phyloP scores from a whole-genome alignment of 169 alveolate genomes.

The Cryptosporidium bovis region DNA sequence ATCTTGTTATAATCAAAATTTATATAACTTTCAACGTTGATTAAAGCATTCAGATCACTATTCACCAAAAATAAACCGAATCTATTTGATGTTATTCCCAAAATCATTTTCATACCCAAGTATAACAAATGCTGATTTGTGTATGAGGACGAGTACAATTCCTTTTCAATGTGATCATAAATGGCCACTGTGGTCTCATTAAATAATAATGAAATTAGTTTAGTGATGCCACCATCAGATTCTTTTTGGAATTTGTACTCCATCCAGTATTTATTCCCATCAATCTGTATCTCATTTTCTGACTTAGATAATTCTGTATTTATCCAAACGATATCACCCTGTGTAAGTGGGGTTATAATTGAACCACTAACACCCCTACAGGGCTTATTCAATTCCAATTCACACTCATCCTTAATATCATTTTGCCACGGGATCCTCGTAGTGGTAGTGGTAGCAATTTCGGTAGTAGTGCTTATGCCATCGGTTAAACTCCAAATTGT shows the following conservation, averaged over 20 bases:
- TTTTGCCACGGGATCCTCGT: slow-evolving; percentile 40
- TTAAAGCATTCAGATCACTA: slow-evolving; percentile 2
- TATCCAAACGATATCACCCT: slow-evolving; percentile 43
- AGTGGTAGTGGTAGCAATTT: slow-evolving; percentile 34
- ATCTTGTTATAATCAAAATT: slow-evolving; percentile 30
- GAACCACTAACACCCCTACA: slow-evolving; percentile 33
- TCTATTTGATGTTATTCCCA: slow-evolving; percentile 37
- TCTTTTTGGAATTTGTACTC: slow-evolving; percentile 31
- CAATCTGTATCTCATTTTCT: not conserved
- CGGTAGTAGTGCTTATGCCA: not conserved
- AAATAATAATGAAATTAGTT: slow-evolving; percentile 23
- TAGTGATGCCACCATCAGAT: not conserved
- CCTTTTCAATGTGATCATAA: not conserved
- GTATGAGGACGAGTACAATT: slow-evolving; percentile 10
- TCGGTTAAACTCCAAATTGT: slow-evolving; percentile 13
- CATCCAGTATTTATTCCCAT: slow-evolving; percentile 23
- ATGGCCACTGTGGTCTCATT: slow-evolving; percentile 39
- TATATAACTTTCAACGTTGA: slow-evolving; percentile 8
- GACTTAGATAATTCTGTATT: slow-evolving; percentile 27
- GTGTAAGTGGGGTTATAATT: not conserved
- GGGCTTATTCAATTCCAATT: slow-evolving; percentile 3
- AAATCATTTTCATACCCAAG: slow-evolving; percentile 2
- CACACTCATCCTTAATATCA: slow-evolving; percentile 33
- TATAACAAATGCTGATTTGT: slow-evolving; percentile 19
- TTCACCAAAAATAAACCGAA: slow-evolving; percentile 37